Conservation (phyloP, 1,284 basidiomycete species). For the Jaminaea rosea region DNA sequence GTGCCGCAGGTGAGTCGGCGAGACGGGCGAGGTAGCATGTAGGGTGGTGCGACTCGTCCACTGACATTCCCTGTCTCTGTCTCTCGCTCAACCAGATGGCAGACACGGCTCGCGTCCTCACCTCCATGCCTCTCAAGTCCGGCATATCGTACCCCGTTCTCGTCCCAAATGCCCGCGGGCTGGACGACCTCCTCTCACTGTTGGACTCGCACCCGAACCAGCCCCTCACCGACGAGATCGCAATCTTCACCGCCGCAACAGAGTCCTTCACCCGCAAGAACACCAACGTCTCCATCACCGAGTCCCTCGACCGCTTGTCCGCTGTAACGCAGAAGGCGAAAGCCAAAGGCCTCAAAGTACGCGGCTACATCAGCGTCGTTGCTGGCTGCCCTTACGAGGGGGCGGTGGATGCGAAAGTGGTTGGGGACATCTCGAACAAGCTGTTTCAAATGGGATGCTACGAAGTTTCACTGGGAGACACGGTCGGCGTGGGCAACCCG, state of each 20-base stretch:
- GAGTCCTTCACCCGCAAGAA: slow-evolving; percentile 76
- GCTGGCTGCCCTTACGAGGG: slow-evolving; percentile 75
- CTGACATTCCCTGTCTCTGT: background rate
- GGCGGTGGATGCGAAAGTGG: slow-evolving; percentile 59
- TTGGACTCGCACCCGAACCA: slow-evolving; percentile 1
- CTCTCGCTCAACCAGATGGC: slow-evolving; percentile 16
- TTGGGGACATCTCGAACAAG: slow-evolving; percentile 63
- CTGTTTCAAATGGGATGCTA: slow-evolving; percentile 85
- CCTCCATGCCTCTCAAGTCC: slow-evolving; percentile 54
- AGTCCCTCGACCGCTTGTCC: slow-evolving; percentile 62
- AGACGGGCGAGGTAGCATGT: background rate
- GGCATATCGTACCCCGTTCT: slow-evolving; percentile 70
- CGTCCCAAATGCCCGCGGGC: slow-evolving; percentile 70
- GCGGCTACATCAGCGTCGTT: slow-evolving; percentile 74
- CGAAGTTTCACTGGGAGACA: slow-evolving; percentile 84
- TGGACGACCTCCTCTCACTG: slow-evolving; percentile 22
- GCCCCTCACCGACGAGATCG: slow-evolving; percentile 67
- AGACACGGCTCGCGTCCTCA: slow-evolving; percentile 52
- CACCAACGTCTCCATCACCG: slow-evolving; percentile 66
- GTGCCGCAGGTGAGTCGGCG: slow-evolving; percentile 65
- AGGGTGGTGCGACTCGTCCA: background rate
- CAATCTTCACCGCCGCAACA: slow-evolving; percentile 80
- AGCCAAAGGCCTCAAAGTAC: slow-evolving; percentile 61
- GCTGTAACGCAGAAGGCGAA: slow-evolving; percentile 60
- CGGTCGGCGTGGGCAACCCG: slow-evolving; percentile 77